phyloP scores from a whole-genome alignment of 148 eudicot genomes.

The Chenopodium quinoa region DNA sequence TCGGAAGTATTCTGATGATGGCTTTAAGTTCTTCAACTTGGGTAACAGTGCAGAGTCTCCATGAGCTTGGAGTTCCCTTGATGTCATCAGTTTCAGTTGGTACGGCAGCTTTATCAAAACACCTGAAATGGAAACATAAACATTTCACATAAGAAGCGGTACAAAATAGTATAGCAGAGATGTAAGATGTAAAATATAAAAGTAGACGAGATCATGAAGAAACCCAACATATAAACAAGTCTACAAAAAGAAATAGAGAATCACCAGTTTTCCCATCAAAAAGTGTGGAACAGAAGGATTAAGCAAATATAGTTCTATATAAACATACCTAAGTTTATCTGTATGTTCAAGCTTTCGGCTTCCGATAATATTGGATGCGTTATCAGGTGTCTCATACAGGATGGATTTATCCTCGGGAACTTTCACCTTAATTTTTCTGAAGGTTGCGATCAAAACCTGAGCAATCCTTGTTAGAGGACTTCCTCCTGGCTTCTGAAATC shows the following conservation, averaged over 20 bases:
- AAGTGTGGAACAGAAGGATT: background rate
- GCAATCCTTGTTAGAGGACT: conserved; percentile 52
- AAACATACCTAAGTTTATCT: conserved; percentile 38
- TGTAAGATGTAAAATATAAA: background rate
- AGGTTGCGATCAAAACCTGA: conserved; percentile 51
- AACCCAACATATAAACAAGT: background rate
- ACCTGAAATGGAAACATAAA: conserved; percentile 31
- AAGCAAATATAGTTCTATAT: background rate
- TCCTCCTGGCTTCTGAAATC: conserved; percentile 55
- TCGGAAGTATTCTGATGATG: conserved; percentile 50
- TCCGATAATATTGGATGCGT: conserved; percentile 35
- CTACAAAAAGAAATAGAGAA: background rate
- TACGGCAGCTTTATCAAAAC: conserved; percentile 62
- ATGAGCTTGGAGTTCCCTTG: conserved; percentile 39
- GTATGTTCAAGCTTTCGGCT: conserved; percentile 61
- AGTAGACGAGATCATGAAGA: background rate
- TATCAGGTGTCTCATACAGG: conserved; percentile 44
- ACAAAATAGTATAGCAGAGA: background rate
- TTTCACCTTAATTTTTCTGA: conserved; percentile 34
- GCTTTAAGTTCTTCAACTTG: conserved; percentile 70
- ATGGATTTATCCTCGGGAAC: conserved; percentile 39
- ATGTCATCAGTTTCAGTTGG: conserved; percentile 32
- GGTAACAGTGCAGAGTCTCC: conserved; percentile 66
- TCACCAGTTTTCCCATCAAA: background rate
- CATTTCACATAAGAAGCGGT: background rate